Percentiles rank a stretch among this genome's conserved stretches.
These are phyloP conservation scores for Blastocladiella britannica DNA, from an alignment of 192 early-diverging fungal species.

Conservation along the genomic window DNA sequence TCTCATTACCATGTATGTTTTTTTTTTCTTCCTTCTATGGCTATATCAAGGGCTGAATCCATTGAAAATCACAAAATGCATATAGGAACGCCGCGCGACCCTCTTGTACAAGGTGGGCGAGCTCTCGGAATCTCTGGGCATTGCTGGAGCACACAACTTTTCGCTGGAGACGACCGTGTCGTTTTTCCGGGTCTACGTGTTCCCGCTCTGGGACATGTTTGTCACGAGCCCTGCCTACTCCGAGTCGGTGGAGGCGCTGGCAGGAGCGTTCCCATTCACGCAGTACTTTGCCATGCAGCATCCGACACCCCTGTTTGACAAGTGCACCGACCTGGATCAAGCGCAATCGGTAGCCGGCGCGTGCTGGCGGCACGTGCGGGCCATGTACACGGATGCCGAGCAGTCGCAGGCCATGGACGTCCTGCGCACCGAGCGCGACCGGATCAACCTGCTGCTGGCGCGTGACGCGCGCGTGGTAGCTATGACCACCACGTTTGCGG, in stretches of 20 bases:
- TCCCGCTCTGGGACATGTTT: constrained; percentile 55
- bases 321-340: constrained; percentile 21
- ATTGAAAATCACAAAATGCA: no score
- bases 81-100: constrained; percentile 41
- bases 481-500: constrained; percentile 93
- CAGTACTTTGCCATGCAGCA: constrained; percentile 50
- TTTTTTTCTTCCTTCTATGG: constrained; percentile 4
- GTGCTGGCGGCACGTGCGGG: constrained; percentile 60
- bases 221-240: no score
- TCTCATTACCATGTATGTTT: constrained; percentile 49
- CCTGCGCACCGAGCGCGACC: constrained; percentile 48
- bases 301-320: constrained; percentile 38
- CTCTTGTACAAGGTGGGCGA: constrained; percentile 56
- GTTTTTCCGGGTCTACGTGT: constrained; percentile 63
- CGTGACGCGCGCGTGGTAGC: constrained; percentile 93
- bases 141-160: constrained; percentile 68
- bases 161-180: constrained; percentile 85
- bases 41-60: no score
- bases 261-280: constrained; percentile 56
- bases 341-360: constrained; percentile 41
- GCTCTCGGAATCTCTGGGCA: constrained; percentile 49
- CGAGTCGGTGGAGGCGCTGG: constrained; percentile 16
- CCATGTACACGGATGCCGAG: constrained; percentile 68
- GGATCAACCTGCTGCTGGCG: constrained; percentile 76
- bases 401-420: constrained; percentile 91